A percentile compares a stretch with the other conserved stretches of the same genome.
Conservation (phyloP, 1,284 basidiomycete genomes). For the Cystobasidium sp. region DNA sequence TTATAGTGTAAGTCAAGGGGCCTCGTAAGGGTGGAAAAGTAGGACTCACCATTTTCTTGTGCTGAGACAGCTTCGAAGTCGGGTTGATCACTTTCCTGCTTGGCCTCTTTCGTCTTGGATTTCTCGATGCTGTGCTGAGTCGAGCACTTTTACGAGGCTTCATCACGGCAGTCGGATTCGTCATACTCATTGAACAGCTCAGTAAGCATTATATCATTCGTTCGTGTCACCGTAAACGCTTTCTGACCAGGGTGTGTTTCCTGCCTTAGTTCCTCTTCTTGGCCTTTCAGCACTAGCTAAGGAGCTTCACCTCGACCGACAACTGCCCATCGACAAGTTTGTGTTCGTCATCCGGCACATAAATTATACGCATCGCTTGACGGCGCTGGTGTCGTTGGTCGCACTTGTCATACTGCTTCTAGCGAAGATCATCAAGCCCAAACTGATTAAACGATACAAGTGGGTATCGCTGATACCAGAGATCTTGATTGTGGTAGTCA, state of each 20-base stretch:
- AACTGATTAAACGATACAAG: constrained; percentile 65
- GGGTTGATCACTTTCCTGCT: constrained; percentile 85
- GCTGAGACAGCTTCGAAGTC: constrained; percentile 77
- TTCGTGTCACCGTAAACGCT: not conserved
- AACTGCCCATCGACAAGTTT: constrained; percentile 74
- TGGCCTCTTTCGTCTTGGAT: constrained; percentile 85
- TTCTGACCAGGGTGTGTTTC: not conserved
- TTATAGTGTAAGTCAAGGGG: constrained; percentile 28
- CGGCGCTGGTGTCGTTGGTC: constrained; percentile 73
- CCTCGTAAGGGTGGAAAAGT: not conserved
- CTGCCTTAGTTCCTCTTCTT: constrained; percentile 33
- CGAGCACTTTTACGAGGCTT: constrained; percentile 84
- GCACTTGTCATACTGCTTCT: constrained; percentile 65
- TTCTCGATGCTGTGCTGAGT: constrained; percentile 92
- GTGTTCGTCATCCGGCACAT: constrained; percentile 73
- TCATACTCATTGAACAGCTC: constrained; percentile 71
- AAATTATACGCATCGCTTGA: constrained; percentile 67
- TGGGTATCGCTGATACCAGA: constrained; percentile 81
- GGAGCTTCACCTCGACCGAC: constrained; percentile 41
- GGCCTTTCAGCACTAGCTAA: constrained; percentile 34
- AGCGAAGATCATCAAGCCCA: constrained; percentile 61
- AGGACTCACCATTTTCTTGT: constrained; percentile 63
- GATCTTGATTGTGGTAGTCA: constrained; percentile 74
- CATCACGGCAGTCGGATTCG: constrained; percentile 68
- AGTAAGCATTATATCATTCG: constrained; percentile 62